Base-by-base conservation (phyloP, 768 basidiomycete species). In the Russula foetens region DNA sequence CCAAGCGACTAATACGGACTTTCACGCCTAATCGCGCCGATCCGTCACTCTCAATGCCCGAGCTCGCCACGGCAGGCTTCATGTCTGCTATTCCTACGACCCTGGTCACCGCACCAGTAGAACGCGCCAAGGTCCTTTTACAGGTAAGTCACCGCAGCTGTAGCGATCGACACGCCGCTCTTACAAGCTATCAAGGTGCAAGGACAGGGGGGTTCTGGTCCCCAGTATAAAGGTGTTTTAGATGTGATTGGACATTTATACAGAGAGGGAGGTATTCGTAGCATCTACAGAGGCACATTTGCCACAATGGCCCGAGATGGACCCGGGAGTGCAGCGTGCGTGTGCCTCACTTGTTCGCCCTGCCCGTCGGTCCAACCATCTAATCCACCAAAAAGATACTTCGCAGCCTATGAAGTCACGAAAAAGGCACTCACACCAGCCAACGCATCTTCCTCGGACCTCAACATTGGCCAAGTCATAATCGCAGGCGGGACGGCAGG, bases 301-400 rank as follows among this genome's bases (percentile, higher is more conserved):
- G 97, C 97, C n/a, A 99, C 97, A 0, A 76, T 99, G 15, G 90
- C 87, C 45, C 83, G 97, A 60, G 97, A 99, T 73, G 95, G 93
- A 43, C 97, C 97, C 0, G 97, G 97, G 49, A 92, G 89, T 71
- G 97, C 97, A 64, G 95, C 90, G 88, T 97, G 75, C 70, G 92
- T 79, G 19, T 41, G 11, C 39, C 65, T 49, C 56, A 45, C 12
- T 33, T 33, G 50, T 52, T 24, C 33, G 35, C 28, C 56, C 19
- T 61, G 12, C 29, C 23, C 48, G 64, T 31, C 39, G 15, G 29
- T n/a, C 8, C 50, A 53, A 53, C 60, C 28, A 68, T 43, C 49
- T 66, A 29, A 61, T 55, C 47, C n/a, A 2, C 39, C 21, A 38
- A 24, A 31, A 66, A 96, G 92, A 50, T 98, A 98, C 76, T 99